Conservation (phyloP, 2,329 filamentous ascomycete species). For the Claviceps sp. region DNA sequence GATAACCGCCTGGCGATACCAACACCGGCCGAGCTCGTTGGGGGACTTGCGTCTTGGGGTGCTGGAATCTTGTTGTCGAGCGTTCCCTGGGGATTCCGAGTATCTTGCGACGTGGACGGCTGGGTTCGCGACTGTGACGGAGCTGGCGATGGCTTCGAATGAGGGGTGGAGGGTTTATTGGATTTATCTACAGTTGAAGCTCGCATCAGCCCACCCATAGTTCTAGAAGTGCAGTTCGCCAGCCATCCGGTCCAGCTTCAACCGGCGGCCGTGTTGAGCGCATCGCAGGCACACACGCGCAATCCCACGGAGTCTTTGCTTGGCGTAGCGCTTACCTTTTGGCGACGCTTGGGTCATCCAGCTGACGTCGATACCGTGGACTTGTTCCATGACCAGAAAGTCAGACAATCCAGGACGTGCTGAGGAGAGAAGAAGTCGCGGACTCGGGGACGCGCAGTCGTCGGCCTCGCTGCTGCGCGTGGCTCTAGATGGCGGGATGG, state of each 20-base stretch:
- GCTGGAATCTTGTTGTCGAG: slow-evolving; percentile 11
- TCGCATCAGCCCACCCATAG: neutral
- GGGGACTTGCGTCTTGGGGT: slow-evolving; percentile 8
- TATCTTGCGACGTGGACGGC: slow-evolving; percentile 11
- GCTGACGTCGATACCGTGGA: slow-evolving; percentile 74
- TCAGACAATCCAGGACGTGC: neutral
- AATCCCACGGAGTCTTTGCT: neutral
- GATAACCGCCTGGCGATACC: slow-evolving; percentile 14
- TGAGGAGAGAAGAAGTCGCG: neutral
- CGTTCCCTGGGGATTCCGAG: slow-evolving; percentile 14
- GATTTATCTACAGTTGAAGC: slow-evolving; percentile 15
- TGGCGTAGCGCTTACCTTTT: slow-evolving; percentile 49
- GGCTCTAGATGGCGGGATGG: too few species aligned
- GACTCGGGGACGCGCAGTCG: neutral
- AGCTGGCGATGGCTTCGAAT: slow-evolving; percentile 12
- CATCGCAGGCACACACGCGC: neutral
- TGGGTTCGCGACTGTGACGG: slow-evolving; percentile 19
- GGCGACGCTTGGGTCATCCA: slow-evolving; percentile 75
- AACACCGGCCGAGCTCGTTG: slow-evolving; percentile 13
- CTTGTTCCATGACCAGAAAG: slow-evolving; percentile 53
- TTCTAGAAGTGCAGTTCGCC: neutral
- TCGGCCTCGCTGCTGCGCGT: neutral
- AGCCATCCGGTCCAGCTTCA: neutral
- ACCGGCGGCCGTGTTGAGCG: neutral
- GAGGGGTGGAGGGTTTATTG: slow-evolving; percentile 16